phyloP scores from a whole-genome alignment of 257 asterid species.

The Solanum bukasovii region DNA sequence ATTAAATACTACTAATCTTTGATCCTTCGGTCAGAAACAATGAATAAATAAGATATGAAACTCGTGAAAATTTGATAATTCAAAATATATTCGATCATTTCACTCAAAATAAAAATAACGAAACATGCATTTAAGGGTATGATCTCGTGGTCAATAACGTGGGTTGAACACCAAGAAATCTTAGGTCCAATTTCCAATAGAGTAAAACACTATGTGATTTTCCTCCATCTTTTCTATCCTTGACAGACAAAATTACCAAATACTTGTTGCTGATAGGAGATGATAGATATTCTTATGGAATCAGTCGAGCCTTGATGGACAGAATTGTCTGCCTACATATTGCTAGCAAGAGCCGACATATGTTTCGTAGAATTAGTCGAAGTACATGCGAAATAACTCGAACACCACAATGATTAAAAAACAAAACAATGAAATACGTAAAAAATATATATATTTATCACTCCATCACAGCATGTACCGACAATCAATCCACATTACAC shows the following conservation, averaged over 20 bases:
- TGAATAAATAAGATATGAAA: too few species aligned
- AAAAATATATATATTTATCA: accelerated
- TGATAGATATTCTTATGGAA: not conserved
- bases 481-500: not conserved
- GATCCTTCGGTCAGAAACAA: not conserved
- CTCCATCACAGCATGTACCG: accelerated
- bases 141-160: not conserved
- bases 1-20: not conserved
- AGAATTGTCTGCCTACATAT: too few species aligned
- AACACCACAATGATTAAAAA: too few species aligned
- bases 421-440: accelerated
- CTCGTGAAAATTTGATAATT: too few species aligned
- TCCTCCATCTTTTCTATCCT: not conserved
- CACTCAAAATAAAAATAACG: too few species aligned
- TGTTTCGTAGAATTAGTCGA: too few species aligned
- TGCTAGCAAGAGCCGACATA: too few species aligned
- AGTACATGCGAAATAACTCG: accelerated
- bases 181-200: not conserved
- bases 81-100: too few species aligned
- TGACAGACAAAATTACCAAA: too few species aligned
- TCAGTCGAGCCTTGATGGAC: too few species aligned
- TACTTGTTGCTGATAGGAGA: too few species aligned
- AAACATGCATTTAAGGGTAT: not conserved
- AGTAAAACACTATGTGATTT: not conserved
- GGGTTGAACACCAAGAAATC: not conserved